Evolutionary conservation across 1,284 basidiomycete genomes (phyloP), one percentile per base, ranked within the genome.

Genomic region (Ustilago tritici): DNA sequence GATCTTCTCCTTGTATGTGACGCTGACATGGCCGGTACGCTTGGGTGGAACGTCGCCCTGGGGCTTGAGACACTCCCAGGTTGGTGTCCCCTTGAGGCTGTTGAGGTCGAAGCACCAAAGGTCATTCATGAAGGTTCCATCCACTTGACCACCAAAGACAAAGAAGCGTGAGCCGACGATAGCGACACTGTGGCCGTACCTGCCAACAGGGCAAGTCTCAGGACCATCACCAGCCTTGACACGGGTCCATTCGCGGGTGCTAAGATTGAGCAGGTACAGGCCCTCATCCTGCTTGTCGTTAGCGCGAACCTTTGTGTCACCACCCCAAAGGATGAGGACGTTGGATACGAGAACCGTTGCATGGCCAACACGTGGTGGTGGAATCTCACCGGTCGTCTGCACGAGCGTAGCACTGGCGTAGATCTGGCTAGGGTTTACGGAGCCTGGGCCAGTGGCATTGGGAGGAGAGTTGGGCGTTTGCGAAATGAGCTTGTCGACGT

Each of bases 301-400:
- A 12, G 91, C 90, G 71, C 90, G 90, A 23, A 91, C 89, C 85
- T 91, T 85, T 3, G 96, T 99, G 86, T 99, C 97, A 38, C 97
- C 97, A 67, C 97, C 97, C 95, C 97, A 99, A 6, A 98, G 92
- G 72, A 99, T 94, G 80, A 99, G 89, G 55, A 98, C 95, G 82
- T 94, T 95, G 87, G 94, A 95, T 67, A 98, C 94, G 55, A 98
- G 91, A 15, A 95, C 95, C 85, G 93, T 93, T 2, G 95, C 94
- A 88, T 99, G 97, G 0, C 97, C 97, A 17, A 99, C 95, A 77
- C 97, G 90, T 0, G 95, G 92, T 15, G 92, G 91, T 0, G 97
- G 97, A 19, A 94, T 89, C 81, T 97, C 95, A 6, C 97, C 97
- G 4, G 90, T 91, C 0, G 95, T 98, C 75, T 88, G 87, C 9